phyloP scores from a whole-genome alignment of 78 protist genomes.

The Dictyostelium intermedium region DNA sequence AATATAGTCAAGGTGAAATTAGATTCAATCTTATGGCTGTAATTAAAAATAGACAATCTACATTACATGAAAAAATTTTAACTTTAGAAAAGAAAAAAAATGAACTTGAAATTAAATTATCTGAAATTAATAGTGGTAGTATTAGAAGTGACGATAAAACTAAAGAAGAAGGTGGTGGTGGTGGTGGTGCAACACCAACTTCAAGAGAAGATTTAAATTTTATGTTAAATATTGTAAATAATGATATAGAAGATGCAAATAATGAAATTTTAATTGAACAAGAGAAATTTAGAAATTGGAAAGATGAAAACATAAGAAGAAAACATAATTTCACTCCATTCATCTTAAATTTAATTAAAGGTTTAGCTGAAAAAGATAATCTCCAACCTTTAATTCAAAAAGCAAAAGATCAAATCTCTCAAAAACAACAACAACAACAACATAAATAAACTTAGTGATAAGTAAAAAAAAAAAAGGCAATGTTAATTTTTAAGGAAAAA shows the following conservation, averaged over 20 bases:
- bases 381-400: constrained; percentile 41
- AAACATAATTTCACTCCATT: constrained; percentile 96
- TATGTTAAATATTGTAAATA: background rate
- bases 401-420: constrained; percentile 50
- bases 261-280: constrained; percentile 60
- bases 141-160: background rate
- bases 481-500: too few species aligned
- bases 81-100: constrained; percentile 1
- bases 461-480: too few species aligned
- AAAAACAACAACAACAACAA: constrained; percentile 3
- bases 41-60: constrained; percentile 32
- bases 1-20: constrained; percentile 86
- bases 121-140: background rate
- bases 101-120: background rate
- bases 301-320: constrained; percentile 91
- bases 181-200: constrained; percentile 1
- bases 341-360: constrained; percentile 83
- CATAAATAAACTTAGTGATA: too few species aligned
- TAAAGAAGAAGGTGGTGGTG: constrained; percentile 14
- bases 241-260: background rate
- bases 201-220: constrained; percentile 27
- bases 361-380: constrained; percentile 86
- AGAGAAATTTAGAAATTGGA: constrained; percentile 70
- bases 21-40: constrained; percentile 94
- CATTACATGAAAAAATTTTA: background rate